phyloP scores from a whole-genome alignment of 169 alveolate species.

The Ichthyophthirius multifiliis region DNA sequence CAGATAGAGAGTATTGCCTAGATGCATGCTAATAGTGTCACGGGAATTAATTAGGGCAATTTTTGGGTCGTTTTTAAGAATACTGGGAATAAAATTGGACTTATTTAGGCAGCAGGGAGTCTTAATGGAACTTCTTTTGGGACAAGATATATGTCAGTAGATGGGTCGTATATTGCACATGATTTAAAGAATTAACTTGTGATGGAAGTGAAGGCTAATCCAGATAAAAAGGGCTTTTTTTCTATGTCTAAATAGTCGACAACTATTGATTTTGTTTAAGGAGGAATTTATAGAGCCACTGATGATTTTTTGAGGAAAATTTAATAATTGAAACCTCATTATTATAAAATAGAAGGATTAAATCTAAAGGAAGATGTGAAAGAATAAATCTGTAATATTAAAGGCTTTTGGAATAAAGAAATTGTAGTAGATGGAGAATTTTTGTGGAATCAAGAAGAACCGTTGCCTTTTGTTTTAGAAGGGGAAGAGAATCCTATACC shows the following conservation, averaged over 20 bases:
- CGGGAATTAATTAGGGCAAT: conserved; percentile 60
- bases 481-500: conserved; percentile 48
- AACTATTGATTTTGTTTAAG: conserved; percentile 52
- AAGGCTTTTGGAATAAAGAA: conserved; percentile 50
- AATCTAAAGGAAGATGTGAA: conserved; percentile 33
- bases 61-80: conserved; percentile 50
- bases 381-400: neutral
- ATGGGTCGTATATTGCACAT: neutral
- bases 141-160: conserved; percentile 13
- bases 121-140: conserved; percentile 38
- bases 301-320: conserved; percentile 29
- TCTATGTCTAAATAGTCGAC: conserved; percentile 16
- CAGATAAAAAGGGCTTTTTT: conserved; percentile 32
- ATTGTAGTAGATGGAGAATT: conserved; percentile 57
- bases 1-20: conserved; percentile 50
- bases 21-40: conserved; percentile 59
- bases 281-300: conserved; percentile 45
- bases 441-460: conserved; percentile 51
- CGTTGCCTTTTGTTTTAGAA: conserved; percentile 53
- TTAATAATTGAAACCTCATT: neutral
- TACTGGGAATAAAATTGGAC: conserved; percentile 35
- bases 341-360: neutral
- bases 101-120: conserved; percentile 28
- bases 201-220: conserved; percentile 32
- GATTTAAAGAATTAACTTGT: conserved; percentile 34